Conservation (phyloP, 495 filamentous ascomycete species). For the Xylaria telfairii region DNA sequence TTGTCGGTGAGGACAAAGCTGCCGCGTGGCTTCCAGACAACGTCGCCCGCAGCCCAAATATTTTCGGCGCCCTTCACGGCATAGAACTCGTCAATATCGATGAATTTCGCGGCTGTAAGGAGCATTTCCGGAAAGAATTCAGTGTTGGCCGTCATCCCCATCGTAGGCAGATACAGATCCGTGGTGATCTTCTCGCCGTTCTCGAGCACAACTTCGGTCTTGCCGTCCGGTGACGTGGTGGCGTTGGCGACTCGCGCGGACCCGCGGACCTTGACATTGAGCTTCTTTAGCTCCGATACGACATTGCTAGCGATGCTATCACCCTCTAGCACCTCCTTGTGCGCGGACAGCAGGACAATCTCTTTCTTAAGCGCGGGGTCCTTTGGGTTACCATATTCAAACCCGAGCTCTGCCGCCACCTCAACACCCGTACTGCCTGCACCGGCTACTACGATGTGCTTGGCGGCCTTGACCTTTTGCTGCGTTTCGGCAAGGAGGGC, state of each 20-base stretch:
- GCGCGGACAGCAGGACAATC: conserved; percentile 55
- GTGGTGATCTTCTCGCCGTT: conserved; percentile 50
- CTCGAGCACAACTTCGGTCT: conserved; percentile 46
- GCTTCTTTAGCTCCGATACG: conserved; percentile 51
- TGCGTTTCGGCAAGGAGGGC: conserved; percentile 37
- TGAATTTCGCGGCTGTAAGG: conserved; percentile 57
- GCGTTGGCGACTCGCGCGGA: conserved; percentile 43
- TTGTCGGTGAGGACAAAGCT: conserved; percentile 55
- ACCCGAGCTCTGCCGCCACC: conserved; percentile 50
- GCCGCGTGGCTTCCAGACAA: conserved; percentile 53
- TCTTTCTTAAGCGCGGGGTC: conserved; percentile 44
- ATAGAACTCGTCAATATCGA: conserved; percentile 63
- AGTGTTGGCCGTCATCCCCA: conserved; percentile 66
- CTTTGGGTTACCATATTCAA: conserved; percentile 47
- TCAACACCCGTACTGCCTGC: conserved; percentile 53
- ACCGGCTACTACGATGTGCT: conserved; percentile 53
- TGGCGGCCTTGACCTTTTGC: conserved; percentile 40
- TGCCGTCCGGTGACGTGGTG: conserved; percentile 34
- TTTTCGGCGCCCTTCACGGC: conserved; percentile 50
- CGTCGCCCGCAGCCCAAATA: conserved; percentile 62
- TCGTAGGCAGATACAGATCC: conserved; percentile 69
- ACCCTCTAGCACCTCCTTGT: conserved; percentile 47
- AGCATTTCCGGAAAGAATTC: conserved; percentile 59
- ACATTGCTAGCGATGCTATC: conserved; percentile 43
- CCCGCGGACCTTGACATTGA: conserved; percentile 56